Base-by-base conservation (phyloP, 2,329 filamentous ascomycete species). In the Venturia nashicola region DNA sequence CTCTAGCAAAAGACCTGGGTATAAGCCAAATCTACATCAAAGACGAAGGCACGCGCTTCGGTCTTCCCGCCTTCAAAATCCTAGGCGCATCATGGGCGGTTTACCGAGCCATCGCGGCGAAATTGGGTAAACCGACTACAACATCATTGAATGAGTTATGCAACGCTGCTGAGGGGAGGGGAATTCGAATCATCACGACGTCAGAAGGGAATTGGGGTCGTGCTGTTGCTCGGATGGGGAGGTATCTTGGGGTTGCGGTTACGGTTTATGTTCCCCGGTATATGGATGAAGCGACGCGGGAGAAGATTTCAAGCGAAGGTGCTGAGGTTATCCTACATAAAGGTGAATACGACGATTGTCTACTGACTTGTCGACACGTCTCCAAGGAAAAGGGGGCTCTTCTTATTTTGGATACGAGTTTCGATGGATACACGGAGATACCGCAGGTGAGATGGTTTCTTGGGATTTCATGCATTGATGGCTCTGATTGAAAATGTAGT, bases 181-280 rank as follows among this genome's bases (percentile, higher is more conserved):
- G 70, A 0, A 67, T 84, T 23, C 74, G 69, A 0, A 71, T 90
- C 0, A 80, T 86, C 48, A 84, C 88, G 0, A 85, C 86, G 1
- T 90, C 87, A 0, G 88, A 90, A 60, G 90, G 89, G 0, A 93
- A 93, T 67, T 88, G 89, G 77, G 89, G 90, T 0, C 78, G 88
- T 1, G 89, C 90, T 0, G 81, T 91, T 1, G 86, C 88, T 0
- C 78, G 82, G 7, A 90, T 92, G 83, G 86, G 82, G 0, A 76
- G 74, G 48, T 77, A 85, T 12, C 74, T 93, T 11, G 78, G 76
- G 0, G 72, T 90, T 0, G 69, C 76, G 0, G 80, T 80, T 0
- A 75, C 76, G 18, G 83, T 92, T 5, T 87, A 83, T 68, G 86
- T 91, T 0, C 87, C 88, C 0, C 70, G 69, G 0, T 79, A 77